phyloP scores from a whole-genome alignment of 176 grass and related monocot genomes.

The Leersia perrieri region DNA sequence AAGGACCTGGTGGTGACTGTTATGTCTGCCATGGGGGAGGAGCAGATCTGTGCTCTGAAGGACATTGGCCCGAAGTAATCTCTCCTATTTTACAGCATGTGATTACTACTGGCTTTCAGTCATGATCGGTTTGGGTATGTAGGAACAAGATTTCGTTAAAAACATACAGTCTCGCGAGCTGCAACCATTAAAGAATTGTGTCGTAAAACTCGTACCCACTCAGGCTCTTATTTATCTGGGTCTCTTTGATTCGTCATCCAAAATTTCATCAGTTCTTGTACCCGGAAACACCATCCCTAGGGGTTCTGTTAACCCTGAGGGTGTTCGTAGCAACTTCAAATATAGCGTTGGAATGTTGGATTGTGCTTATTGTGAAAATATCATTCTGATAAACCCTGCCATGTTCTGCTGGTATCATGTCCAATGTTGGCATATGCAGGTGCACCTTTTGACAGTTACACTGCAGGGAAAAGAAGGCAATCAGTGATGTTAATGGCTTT shows the following conservation, averaged over 20 bases:
- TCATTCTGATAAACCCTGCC: not conserved
- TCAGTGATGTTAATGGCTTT: not conserved
- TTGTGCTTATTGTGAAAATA: not conserved
- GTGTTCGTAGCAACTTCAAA: not conserved
- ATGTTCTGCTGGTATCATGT: not conserved
- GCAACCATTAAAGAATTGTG: not conserved
- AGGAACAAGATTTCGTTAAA: not conserved
- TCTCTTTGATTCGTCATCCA: not conserved
- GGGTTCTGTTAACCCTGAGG: not conserved
- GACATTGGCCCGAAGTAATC: slow-evolving; percentile 39
- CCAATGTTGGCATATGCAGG: not conserved
- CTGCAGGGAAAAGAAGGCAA: not conserved
- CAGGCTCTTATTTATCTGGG: not conserved
- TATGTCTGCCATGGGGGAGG: slow-evolving; percentile 51
- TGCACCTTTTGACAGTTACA: not conserved
- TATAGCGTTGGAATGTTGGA: not conserved
- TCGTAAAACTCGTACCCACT: not conserved
- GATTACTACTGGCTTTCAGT: not conserved
- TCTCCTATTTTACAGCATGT: not conserved
- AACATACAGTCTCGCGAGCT: not conserved
- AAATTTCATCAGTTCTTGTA: not conserved
- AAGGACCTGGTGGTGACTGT: slow-evolving; percentile 54
- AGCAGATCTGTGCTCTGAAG: slow-evolving; percentile 44
- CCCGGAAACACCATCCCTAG: not conserved
- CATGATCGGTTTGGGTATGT: not conserved